These are phyloP conservation scores for Lactuca saligna DNA, from an alignment of 129 eudicot genomes.

Conservation along the genomic window DNA sequence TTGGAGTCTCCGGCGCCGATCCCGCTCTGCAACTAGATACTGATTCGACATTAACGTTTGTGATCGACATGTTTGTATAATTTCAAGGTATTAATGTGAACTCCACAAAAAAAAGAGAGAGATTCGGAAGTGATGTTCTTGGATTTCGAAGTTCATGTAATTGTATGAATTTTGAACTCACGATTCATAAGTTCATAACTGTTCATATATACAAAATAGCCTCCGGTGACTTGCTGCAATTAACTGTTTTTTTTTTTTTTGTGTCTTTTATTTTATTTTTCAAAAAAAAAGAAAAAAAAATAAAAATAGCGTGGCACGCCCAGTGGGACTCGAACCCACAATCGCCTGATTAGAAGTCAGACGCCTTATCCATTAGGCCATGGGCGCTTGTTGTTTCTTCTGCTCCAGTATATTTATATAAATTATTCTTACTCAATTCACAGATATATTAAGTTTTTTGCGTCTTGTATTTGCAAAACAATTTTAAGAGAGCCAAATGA, in stretches of 20 bases:
- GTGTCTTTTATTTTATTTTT: too few relatives aligned
- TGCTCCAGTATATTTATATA: too few relatives aligned
- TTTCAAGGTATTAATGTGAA: slow-evolving; percentile 1
- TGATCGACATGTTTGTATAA: slow-evolving; percentile 24
- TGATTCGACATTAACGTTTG: slow-evolving; percentile 11
- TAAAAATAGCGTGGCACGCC: slow-evolving; percentile 43
- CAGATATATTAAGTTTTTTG: too few relatives aligned
- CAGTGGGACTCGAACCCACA: slow-evolving; percentile 99
- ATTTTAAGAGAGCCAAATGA: too few relatives aligned
- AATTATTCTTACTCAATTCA: too few relatives aligned
- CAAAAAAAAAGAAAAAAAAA: too few relatives aligned
- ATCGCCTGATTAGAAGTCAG: slow-evolving; percentile 99
- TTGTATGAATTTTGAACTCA: slow-evolving; percentile 9
- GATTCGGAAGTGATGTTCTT: neutral
- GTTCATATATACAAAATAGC: neutral
- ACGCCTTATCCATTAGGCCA: slow-evolving; percentile 99
- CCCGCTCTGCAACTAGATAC: slow-evolving; percentile 31
- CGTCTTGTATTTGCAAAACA: too few relatives aligned
- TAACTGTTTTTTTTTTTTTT: too few relatives aligned
- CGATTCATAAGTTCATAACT: neutral
- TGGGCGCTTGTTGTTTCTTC: slow-evolving; percentile 49
- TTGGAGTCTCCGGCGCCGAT: slow-evolving; percentile 47
- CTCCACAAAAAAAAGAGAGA: slow-evolving; percentile 19
- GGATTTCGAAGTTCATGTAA: neutral
- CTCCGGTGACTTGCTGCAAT: too few relatives aligned